Evolutionary conservation across 495 filamentous ascomycete species (phyloP).

Genomic region (Beverwykella pulmonaria): DNA sequence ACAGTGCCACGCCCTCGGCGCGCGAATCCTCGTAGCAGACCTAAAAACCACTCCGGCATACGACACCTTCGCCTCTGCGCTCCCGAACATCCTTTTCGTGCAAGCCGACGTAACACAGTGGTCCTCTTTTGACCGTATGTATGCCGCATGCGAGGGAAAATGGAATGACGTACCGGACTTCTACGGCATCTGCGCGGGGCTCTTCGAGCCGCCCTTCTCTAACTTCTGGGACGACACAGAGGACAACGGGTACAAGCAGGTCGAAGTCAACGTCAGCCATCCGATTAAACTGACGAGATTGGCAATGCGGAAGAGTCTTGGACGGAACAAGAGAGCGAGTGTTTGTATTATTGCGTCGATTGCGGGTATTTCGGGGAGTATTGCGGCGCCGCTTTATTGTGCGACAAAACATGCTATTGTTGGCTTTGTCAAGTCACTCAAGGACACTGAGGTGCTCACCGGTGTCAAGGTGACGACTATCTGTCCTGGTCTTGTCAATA

Average conservation of each 20-base stretch:
- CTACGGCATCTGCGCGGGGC: slow-evolving; percentile 43
- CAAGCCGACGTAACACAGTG: slow-evolving; percentile 46
- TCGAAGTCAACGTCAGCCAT: slow-evolving; percentile 44
- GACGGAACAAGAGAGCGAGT: slow-evolving; percentile 38
- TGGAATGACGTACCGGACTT: slow-evolving; percentile 45
- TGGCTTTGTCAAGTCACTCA: slow-evolving; percentile 45
- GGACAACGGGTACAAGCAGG: slow-evolving; percentile 34
- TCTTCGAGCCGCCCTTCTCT: slow-evolving; percentile 45
- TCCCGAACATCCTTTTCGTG: slow-evolving; percentile 37
- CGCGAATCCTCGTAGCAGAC: slow-evolving; percentile 44
- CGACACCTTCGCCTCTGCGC: slow-evolving; percentile 14
- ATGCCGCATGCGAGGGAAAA: slow-evolving; percentile 38
- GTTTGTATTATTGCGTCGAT: slow-evolving; percentile 39
- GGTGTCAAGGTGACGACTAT: slow-evolving; percentile 42
- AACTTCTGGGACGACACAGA: slow-evolving; percentile 45
- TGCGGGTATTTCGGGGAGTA: slow-evolving; percentile 37
- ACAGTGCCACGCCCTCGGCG: slow-evolving; percentile 34
- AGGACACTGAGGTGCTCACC: slow-evolving; percentile 41
- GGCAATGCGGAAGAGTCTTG: slow-evolving; percentile 44
- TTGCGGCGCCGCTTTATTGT: slow-evolving; percentile 43
- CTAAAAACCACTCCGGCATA: slow-evolving; percentile 40
- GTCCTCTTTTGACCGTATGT: slow-evolving; percentile 39
- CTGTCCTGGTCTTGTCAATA: slow-evolving; percentile 40
- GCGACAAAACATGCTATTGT: slow-evolving; percentile 47
- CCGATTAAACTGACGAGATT: slow-evolving; percentile 47